Conservation (phyloP, 2,329 filamentous ascomycete species). For the Monosporascus sp. region DNA sequence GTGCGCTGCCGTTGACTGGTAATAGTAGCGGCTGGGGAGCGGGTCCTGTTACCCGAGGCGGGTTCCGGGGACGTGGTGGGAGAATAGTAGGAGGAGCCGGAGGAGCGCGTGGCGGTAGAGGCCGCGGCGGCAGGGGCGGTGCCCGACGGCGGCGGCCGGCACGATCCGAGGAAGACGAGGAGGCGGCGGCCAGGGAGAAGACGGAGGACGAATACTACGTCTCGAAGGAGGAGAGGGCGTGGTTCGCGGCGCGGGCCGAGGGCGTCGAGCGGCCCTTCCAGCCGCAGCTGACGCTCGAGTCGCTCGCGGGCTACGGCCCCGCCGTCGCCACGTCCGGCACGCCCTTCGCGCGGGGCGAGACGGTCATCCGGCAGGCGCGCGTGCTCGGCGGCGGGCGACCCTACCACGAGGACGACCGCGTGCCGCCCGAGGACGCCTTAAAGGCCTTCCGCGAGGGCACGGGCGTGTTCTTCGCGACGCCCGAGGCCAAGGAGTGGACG, state of each 20-base stretch:
- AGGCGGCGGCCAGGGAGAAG: constrained; percentile 8
- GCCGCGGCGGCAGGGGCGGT: constrained; percentile 5
- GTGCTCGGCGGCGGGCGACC: constrained; percentile 32
- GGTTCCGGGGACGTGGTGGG: constrained; percentile 12
- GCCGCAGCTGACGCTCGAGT: constrained; percentile 27
- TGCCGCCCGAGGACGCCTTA: constrained; percentile 18
- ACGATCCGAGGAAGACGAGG: constrained; percentile 2
- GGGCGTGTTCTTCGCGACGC: constrained; percentile 34
- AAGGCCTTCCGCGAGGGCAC: constrained; percentile 17
- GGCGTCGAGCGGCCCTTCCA: constrained; percentile 26
- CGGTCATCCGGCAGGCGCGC: constrained; percentile 33
- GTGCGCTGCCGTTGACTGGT: constrained; percentile 5
- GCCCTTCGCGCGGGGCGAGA: constrained; percentile 26
- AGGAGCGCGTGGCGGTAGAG: neutral
- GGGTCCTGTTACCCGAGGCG: constrained; percentile 12
- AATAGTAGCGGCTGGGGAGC: neutral
- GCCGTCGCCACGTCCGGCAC: constrained; percentile 27
- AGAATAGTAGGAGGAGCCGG: constrained; percentile 5
- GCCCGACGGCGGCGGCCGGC: neutral
- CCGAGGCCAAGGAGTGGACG: constrained; percentile 27
- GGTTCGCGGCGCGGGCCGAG: constrained; percentile 21
- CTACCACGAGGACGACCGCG: constrained; percentile 22
- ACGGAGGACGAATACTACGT: constrained; percentile 3
- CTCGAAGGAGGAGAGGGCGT: constrained; percentile 16
- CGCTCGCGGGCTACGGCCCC: constrained; percentile 33